Evolutionary conservation across 78 protist genomes (phyloP).

Genomic region (Creolimax fragrantissima): DNA sequence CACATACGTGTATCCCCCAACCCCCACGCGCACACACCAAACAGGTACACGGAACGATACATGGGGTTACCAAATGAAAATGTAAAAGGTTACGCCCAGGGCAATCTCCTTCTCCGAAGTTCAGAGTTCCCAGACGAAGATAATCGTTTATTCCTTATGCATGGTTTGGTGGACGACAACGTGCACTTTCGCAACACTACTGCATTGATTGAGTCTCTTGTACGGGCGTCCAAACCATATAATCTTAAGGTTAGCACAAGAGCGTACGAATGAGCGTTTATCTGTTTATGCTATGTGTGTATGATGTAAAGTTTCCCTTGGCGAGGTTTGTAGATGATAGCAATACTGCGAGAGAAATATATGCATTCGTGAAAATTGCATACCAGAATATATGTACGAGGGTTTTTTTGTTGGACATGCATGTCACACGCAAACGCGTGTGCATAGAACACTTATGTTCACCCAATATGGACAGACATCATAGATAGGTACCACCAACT

Average conservation of each 20-base stretch:
- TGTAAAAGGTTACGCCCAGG: constrained; percentile 43
- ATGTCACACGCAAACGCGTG: too few species aligned
- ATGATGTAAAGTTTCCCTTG: too few species aligned
- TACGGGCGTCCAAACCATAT: constrained; percentile 51
- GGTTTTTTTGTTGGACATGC: background rate
- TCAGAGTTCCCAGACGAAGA: constrained; percentile 28
- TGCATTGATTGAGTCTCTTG: constrained; percentile 46
- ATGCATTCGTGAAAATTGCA: background rate
- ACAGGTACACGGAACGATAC: constrained; percentile 78
- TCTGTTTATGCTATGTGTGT: background rate
- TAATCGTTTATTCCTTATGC: constrained; percentile 56
- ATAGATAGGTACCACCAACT: too few species aligned
- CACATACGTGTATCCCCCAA: too few species aligned
- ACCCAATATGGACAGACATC: too few species aligned
- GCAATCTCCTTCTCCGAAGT: constrained; percentile 12
- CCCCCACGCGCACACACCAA: too few species aligned
- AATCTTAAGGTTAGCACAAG: constrained; percentile 29
- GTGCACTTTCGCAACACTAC: constrained; percentile 79
- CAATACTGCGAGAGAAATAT: too few species aligned
- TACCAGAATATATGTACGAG: background rate
- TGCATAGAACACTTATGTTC: too few species aligned
- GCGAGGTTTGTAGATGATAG: too few species aligned
- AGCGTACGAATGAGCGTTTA: too few species aligned
- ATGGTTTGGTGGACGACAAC: constrained; percentile 84
- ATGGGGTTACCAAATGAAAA: constrained; percentile 58